Percentiles rank a stretch among this genome's conserved stretches.
phyloP scores from a whole-genome alignment of 1,139 yeast genomes.

The Hemisphaericaspora xylofermentans region DNA sequence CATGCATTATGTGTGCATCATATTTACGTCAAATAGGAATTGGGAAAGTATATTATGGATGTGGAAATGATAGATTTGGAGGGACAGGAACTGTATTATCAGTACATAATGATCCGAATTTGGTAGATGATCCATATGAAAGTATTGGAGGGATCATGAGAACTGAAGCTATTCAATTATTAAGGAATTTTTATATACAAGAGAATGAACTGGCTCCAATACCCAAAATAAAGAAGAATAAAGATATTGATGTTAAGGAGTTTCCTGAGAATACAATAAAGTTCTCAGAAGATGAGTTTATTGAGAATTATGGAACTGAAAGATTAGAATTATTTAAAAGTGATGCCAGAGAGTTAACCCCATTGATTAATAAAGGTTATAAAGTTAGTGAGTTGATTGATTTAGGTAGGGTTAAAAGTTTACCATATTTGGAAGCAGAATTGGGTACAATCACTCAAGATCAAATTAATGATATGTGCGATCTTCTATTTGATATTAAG shows the following conservation, averaged over 20 bases:
- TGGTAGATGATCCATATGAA: constrained; percentile 42
- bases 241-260: constrained; percentile 65
- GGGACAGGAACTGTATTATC: constrained; percentile 88
- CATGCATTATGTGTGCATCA: constrained; percentile 98
- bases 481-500: constrained; percentile 31
- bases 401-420: constrained; percentile 15
- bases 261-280: constrained; percentile 49
- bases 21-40: constrained; percentile 82
- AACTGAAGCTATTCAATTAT: constrained; percentile 76
- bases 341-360: constrained; percentile 30
- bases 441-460: constrained; percentile 20
- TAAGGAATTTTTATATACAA: constrained; percentile 78
- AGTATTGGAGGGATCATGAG: constrained; percentile 78
- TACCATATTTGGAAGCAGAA: constrained; percentile 24
- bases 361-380: constrained; percentile 27
- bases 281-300: constrained; percentile 24
- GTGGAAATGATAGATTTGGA: constrained; percentile 94
- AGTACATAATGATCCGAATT: constrained; percentile 50
- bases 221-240: constrained; percentile 72
- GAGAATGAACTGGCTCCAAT: constrained; percentile 85
- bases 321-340: constrained; percentile 17
- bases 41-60: constrained; percentile 76
- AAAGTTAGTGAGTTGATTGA: constrained; percentile 21
- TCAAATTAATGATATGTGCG: constrained; percentile 23
- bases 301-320: constrained; percentile 27